These are phyloP conservation scores for Silene uniflora DNA, from an alignment of 148 eudicot species.

Conservation along the genomic window DNA sequence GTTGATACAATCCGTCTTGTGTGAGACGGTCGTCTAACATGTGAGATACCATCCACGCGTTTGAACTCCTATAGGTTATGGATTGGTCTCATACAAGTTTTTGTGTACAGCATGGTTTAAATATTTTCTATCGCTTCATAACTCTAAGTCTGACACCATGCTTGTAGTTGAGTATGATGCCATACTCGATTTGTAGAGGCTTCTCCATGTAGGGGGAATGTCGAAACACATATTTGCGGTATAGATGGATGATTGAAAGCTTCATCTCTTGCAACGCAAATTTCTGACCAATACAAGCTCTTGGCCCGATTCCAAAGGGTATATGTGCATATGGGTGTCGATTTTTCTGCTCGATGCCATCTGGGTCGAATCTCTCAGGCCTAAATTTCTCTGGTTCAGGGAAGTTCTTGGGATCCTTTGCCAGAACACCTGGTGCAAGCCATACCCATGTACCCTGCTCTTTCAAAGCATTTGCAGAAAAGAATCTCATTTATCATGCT, in stretches of 20 bases:
- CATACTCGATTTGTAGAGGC: slow-evolving; percentile 68
- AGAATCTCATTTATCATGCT: not conserved
- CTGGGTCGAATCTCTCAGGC: slow-evolving; percentile 83
- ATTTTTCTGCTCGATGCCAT: slow-evolving; percentile 64
- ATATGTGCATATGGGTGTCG: slow-evolving; percentile 95
- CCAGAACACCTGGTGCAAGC: slow-evolving; percentile 87
- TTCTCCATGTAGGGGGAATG: slow-evolving; percentile 81
- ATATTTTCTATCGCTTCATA: slow-evolving; percentile 30
- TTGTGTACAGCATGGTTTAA: not conserved
- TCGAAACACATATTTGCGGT: slow-evolving; percentile 57
- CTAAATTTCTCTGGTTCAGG: slow-evolving; percentile 79
- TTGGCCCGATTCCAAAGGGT: slow-evolving; percentile 92
- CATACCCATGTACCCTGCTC: slow-evolving; percentile 94
- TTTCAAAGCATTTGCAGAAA: not conserved
- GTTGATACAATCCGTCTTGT: too few relatives aligned
- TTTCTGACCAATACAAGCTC: slow-evolving; percentile 88
- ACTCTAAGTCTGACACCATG: slow-evolving; percentile 78
- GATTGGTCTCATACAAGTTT: too few relatives aligned
- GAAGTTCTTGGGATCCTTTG: slow-evolving; percentile 78
- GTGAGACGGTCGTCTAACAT: too few relatives aligned
- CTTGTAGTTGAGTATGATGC: slow-evolving; percentile 74
- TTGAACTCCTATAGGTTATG: too few relatives aligned
- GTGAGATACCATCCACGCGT: too few relatives aligned
- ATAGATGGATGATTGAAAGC: slow-evolving; percentile 66
- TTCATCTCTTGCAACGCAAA: slow-evolving; percentile 84